Percentiles rank a stretch among this genome's conserved stretches.
phyloP scores from a whole-genome alignment of 345 rosid species.

The Murraya koenigii region DNA sequence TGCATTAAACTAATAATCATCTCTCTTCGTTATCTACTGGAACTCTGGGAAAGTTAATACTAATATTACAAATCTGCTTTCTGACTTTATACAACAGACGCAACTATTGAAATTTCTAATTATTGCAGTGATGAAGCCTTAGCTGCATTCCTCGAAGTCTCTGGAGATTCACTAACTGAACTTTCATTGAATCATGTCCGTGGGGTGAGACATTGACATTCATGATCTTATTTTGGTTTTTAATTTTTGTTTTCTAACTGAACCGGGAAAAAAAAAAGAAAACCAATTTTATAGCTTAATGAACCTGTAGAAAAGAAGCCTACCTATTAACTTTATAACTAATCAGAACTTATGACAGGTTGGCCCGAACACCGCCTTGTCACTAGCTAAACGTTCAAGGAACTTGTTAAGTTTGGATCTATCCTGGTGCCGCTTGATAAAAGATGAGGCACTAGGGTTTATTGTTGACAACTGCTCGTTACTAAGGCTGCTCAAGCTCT shows the following conservation, averaged over 20 bases:
- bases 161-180: conserved; percentile 43
- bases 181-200: conserved; percentile 43
- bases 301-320: background rate
- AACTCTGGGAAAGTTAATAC: background rate
- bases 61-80: background rate
- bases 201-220: conserved; percentile 25
- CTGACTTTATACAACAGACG: background rate
- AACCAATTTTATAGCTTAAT: background rate
- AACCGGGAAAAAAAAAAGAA: background rate
- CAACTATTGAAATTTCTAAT: background rate
- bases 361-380: conserved; percentile 39
- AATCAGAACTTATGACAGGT: conserved; percentile 38
- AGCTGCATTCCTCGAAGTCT: conserved; percentile 55
- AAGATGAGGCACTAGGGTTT: conserved; percentile 47
- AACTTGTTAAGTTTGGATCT: conserved; percentile 47
- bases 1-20: background rate
- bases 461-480: conserved; percentile 47
- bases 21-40: background rate
- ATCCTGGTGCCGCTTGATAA: conserved; percentile 60
- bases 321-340: background rate
- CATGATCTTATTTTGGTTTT: background rate
- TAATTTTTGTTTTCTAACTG: background rate
- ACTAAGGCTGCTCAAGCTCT: conserved; percentile 48
- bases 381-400: conserved; percentile 43
- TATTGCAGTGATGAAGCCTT: conserved; percentile 54